Percentiles rank a stretch among this genome's conserved stretches.
Evolutionary conservation across 2,329 filamentous ascomycete species (phyloP).

Genomic region (Trichophyton rubrum): DNA sequence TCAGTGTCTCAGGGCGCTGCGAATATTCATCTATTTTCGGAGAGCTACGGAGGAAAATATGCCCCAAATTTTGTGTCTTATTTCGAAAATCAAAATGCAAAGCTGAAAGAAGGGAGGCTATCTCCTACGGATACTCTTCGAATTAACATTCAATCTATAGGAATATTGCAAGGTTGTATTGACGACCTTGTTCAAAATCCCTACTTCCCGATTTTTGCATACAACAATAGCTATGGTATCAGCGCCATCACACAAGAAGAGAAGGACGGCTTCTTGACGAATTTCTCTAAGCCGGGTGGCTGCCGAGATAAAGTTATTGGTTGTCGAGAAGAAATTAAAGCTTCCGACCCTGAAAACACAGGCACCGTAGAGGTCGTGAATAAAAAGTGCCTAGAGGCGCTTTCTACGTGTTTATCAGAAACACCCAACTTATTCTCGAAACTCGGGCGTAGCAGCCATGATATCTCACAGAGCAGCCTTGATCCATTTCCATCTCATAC

Average conservation of each 20-base stretch:
- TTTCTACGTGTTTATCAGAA: background rate
- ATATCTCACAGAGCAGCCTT: conserved; percentile 40
- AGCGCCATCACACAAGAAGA: conserved; percentile 32
- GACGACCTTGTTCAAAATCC: conserved; percentile 34
- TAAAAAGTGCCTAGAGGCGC: background rate
- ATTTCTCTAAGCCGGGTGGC: conserved; percentile 29
- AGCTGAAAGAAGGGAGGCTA: background rate
- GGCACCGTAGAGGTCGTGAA: background rate
- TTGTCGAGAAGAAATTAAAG: conserved; percentile 25
- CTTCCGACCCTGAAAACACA: conserved; percentile 1
- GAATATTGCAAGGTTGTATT: conserved; percentile 29
- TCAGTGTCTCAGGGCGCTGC: background rate
- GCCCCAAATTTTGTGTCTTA: background rate
- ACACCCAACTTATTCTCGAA: conserved; percentile 29
- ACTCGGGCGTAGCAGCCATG: conserved; percentile 43
- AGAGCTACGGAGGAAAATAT: conserved; percentile 37
- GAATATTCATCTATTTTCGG: conserved; percentile 23
- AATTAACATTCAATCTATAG: conserved; percentile 30
- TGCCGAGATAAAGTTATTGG: conserved; percentile 37
- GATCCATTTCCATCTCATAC: conserved; percentile 43
- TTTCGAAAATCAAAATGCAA: conserved; percentile 1
- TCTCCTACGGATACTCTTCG: background rate
- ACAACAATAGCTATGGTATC: conserved; percentile 42
- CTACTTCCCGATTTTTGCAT: conserved; percentile 35
- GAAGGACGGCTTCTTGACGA: conserved; percentile 28